phyloP scores from a whole-genome alignment of 176 grass and related monocot species.

The Rhynchospora pubera region DNA sequence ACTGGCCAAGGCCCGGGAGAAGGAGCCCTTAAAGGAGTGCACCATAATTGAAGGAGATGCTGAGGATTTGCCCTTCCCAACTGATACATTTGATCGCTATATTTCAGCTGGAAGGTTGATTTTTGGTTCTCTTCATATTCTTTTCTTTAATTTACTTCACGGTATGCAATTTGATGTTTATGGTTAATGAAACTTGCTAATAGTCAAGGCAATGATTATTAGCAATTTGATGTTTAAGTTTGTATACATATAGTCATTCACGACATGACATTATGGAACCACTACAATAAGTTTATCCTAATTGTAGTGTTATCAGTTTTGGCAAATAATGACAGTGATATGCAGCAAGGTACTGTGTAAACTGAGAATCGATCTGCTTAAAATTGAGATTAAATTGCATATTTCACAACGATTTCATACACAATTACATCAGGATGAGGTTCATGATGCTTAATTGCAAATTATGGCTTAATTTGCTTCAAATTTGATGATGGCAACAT shows the following conservation, averaged over 20 bases:
- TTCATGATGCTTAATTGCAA: background rate
- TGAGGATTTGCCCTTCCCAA: slow-evolving; percentile 83
- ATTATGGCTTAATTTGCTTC: background rate
- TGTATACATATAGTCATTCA: no score
- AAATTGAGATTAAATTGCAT: background rate
- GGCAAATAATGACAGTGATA: background rate
- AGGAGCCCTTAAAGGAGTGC: slow-evolving; percentile 70
- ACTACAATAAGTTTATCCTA: background rate
- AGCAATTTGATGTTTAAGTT: background rate
- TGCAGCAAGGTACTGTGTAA: background rate
- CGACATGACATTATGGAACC: background rate
- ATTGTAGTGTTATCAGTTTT: background rate
- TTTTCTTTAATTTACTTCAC: background rate
- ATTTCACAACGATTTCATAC: background rate
- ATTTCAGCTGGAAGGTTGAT: slow-evolving; percentile 76
- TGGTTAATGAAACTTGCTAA: background rate
- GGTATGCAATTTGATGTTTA: background rate
- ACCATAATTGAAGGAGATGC: slow-evolving; percentile 83
- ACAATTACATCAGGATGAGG: background rate
- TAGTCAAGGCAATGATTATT: background rate
- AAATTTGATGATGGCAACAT: background rate
- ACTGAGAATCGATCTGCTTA: background rate
- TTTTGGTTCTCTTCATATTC: background rate
- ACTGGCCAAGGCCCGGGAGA: slow-evolving; percentile 69
- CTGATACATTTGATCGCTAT: slow-evolving; percentile 63